Evolutionary conservation across 2,329 filamentous ascomycete species (phyloP).

Genomic region (Trichophyton equinum): DNA sequence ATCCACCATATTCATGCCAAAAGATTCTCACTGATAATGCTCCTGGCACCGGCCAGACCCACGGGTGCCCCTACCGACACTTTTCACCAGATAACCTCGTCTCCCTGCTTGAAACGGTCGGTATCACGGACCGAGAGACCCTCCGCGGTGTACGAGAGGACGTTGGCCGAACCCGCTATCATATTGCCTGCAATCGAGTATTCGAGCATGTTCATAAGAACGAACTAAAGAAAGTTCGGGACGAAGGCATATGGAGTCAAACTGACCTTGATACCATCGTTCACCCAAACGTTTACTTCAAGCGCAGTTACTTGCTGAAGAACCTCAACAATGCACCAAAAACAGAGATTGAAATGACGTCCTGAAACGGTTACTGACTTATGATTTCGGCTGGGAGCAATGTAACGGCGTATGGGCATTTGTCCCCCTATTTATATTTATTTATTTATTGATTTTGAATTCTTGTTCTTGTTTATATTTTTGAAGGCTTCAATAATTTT

Average conservation of each 20-base stretch:
- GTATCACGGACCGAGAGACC: conserved; percentile 64
- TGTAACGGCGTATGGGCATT: not conserved
- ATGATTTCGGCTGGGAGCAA: not conserved
- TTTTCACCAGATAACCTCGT: conserved; percentile 81
- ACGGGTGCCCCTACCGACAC: conserved; percentile 94
- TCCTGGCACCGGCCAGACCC: conserved; percentile 73
- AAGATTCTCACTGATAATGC: conserved; percentile 85
- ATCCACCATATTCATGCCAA: conserved; percentile 85
- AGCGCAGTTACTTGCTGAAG: conserved; percentile 80
- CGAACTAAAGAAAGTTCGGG: conserved; percentile 64
- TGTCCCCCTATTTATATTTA: not conserved
- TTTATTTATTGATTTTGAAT: not conserved
- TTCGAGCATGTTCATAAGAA: conserved; percentile 77
- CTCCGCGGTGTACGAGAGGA: conserved; percentile 76
- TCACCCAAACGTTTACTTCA: conserved; percentile 97
- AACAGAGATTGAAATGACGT: conserved; percentile 45
- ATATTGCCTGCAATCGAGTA: conserved; percentile 92
- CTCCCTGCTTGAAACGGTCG: conserved; percentile 60
- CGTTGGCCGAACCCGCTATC: conserved; percentile 75
- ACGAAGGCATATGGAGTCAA: conserved; percentile 57
- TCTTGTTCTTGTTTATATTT: not conserved
- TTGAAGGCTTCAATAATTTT: not conserved
- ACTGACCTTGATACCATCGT: conserved; percentile 86
- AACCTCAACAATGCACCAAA: conserved; percentile 49
- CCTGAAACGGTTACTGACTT: conserved; percentile 10